Percentiles rank a stretch among this genome's conserved stretches.
Evolutionary conservation across 2,329 filamentous ascomycete genomes (phyloP).

Genomic region (Curvularia lunata): DNA sequence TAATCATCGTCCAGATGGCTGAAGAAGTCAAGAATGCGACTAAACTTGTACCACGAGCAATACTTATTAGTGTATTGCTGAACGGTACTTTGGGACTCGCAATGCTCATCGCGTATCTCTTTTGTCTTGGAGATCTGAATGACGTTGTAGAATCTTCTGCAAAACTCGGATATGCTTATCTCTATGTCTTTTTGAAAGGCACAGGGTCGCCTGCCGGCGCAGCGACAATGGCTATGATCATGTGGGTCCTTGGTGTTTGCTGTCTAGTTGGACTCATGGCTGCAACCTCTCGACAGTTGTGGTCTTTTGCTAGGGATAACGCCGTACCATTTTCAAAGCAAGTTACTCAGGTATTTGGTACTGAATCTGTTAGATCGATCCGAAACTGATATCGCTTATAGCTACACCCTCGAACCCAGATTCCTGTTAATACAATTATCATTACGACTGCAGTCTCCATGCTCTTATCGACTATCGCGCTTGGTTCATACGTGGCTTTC

Average conservation of each 20-base stretch:
- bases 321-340: slow-evolving; percentile 23
- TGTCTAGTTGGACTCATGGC: slow-evolving; percentile 18
- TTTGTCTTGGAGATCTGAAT: slow-evolving; percentile 34
- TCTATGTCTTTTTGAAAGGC: slow-evolving; percentile 5
- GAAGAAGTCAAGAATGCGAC: slow-evolving; percentile 36
- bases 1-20: slow-evolving; percentile 10
- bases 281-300: slow-evolving; percentile 23
- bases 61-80: slow-evolving; percentile 40
- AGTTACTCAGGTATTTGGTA: slow-evolving; percentile 11
- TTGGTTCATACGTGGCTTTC: slow-evolving; percentile 22
- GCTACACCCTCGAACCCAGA: neutral
- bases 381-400: too few species aligned
- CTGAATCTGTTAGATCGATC: too few species aligned
- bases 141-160: slow-evolving; percentile 6
- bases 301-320: slow-evolving; percentile 27
- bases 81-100: slow-evolving; percentile 41
- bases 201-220: slow-evolving; percentile 13
- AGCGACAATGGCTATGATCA: slow-evolving; percentile 14
- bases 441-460: slow-evolving; percentile 11
- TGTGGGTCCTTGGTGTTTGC: slow-evolving; percentile 12
- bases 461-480: slow-evolving; percentile 19
- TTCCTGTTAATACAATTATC: slow-evolving; percentile 53
- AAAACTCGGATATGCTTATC: slow-evolving; percentile 3
- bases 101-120: slow-evolving; percentile 44
- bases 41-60: slow-evolving; percentile 36